Base-by-base conservation (phyloP, 2,329 filamentous ascomycete genomes). In the Sporothrix protearum region DNA sequence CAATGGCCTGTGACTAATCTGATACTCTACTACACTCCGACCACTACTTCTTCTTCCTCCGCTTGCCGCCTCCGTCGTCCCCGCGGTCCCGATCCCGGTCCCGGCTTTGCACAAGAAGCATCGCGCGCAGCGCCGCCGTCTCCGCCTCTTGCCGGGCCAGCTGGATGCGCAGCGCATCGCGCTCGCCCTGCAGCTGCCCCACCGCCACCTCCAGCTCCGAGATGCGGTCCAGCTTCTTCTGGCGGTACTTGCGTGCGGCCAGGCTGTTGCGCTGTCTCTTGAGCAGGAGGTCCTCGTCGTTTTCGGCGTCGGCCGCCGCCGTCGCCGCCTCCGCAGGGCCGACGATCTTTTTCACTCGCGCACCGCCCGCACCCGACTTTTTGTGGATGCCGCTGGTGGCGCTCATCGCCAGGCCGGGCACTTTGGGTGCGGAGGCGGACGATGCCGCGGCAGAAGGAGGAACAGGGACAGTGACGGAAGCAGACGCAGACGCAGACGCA, bases 211-310 rank as follows among this genome's bases (percentile, higher is more conserved):
- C 87, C 22, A 91, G 81, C 73, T 85, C 83, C 67, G 80, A 76
- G 76, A 89, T 85, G 68, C 87, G 85, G 76, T 90, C 87, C 39
- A 89, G 80, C 73, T 87, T 86, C 76, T 88, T 89, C 76, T 90
- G 88, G 25, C 88, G 85, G 78, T 89, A 90, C 68, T 86, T 85
- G 55, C 86, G 84, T 51, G 88, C 88, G 9, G 88, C 88, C 70
- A 89, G 81, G 45, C 87, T 90, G 79, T 91, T 90, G 73, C 85
- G 85, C 73, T 85, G 84, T 28, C 88, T 86, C 79, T 89, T 90
- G 69, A 78, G 71, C 1, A 78, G 19, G 9, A 78, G 66, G 45
- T 77, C 76, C 2, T 73, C 71, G 55, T 79, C 77, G 28, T 75
- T 19, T 19, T 47, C 42, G 14, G 42, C 47, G 53, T 5, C 68